Conservation (phyloP, 2,329 filamentous ascomycete species). For the Tympanopsis confertula region DNA sequence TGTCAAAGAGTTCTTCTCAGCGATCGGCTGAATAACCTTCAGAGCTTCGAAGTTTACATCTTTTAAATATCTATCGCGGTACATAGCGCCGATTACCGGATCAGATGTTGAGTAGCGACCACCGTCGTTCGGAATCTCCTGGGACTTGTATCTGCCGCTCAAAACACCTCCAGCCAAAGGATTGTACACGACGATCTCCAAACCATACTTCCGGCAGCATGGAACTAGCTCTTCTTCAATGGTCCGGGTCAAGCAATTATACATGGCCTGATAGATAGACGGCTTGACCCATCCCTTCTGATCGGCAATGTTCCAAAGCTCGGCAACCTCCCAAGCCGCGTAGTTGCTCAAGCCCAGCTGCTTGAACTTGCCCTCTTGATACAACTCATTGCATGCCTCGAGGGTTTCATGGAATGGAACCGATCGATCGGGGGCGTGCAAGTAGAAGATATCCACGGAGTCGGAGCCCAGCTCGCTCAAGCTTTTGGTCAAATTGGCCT, state of each 20-base stretch:
- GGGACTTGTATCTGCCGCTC: constrained; percentile 38
- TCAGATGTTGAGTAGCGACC: too few species aligned
- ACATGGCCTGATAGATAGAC: constrained; percentile 67
- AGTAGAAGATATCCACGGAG: constrained; percentile 54
- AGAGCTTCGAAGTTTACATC: constrained; percentile 51
- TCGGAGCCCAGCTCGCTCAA: too few species aligned
- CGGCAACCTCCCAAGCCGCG: constrained; percentile 66
- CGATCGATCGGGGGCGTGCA: constrained; percentile 48
- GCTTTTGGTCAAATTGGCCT: too few species aligned
- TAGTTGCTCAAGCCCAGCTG: constrained; percentile 62
- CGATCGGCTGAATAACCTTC: constrained; percentile 44
- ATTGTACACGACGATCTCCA: constrained; percentile 62
- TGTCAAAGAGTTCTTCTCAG: constrained; percentile 43
- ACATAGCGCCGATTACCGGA: constrained; percentile 29
- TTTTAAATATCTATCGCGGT: constrained; percentile 50
- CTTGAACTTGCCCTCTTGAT: constrained; percentile 62
- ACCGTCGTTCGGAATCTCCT: constrained; percentile 13
- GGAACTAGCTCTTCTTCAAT: constrained; percentile 58
- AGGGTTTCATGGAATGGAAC: constrained; percentile 60
- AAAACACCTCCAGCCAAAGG: constrained; percentile 62
- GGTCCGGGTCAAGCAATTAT: constrained; percentile 50
- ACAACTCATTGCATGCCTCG: constrained; percentile 53
- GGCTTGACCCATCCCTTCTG: constrained; percentile 58
- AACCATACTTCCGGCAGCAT: constrained; percentile 52
- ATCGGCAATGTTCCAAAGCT: constrained; percentile 58